Percentiles rank a stretch among this genome's conserved stretches.
These are phyloP conservation scores for Nakazawaea wickerhamii DNA, from an alignment of 805 yeast genomes.

Conservation along the genomic window DNA sequence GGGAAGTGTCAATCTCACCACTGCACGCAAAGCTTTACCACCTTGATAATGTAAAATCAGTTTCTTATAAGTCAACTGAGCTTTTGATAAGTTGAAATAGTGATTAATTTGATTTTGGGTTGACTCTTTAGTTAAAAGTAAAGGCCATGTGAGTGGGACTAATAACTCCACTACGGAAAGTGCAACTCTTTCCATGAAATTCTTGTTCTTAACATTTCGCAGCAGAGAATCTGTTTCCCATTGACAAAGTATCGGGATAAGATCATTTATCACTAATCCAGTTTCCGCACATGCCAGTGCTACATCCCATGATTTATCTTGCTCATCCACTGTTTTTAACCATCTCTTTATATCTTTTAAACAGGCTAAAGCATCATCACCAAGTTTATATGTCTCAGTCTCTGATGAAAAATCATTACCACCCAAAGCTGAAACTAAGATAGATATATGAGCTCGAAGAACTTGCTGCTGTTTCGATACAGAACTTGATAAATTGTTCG, in stretches of 20 bases:
- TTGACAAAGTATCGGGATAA: slow-evolving; percentile 65
- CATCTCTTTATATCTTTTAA: slow-evolving; percentile 83
- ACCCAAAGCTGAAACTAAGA: slow-evolving; percentile 84
- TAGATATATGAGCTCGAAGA: slow-evolving; percentile 68
- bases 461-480: slow-evolving; percentile 21
- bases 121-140: slow-evolving; percentile 52
- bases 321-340: slow-evolving; percentile 80
- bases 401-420: slow-evolving; percentile 69
- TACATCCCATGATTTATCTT: slow-evolving; percentile 64
- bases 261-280: slow-evolving; percentile 65
- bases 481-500: neutral
- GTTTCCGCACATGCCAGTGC: slow-evolving; percentile 84
- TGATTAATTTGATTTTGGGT: slow-evolving; percentile 51
- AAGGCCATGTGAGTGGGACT: slow-evolving; percentile 84
- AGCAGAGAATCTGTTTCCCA: slow-evolving; percentile 49
- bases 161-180: slow-evolving; percentile 71
- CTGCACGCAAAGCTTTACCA: slow-evolving; percentile 64
- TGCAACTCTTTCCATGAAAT: slow-evolving; percentile 55
- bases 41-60: slow-evolving; percentile 49
- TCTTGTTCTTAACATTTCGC: slow-evolving; percentile 26
- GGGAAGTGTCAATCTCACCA: slow-evolving; percentile 63
- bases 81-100: slow-evolving; percentile 55
- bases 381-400: slow-evolving; percentile 54
- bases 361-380: slow-evolving; percentile 85
- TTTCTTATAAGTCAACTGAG: slow-evolving; percentile 69